phyloP scores from a whole-genome alignment of 176 grass and related monocot genomes.

The Oryza punctata region DNA sequence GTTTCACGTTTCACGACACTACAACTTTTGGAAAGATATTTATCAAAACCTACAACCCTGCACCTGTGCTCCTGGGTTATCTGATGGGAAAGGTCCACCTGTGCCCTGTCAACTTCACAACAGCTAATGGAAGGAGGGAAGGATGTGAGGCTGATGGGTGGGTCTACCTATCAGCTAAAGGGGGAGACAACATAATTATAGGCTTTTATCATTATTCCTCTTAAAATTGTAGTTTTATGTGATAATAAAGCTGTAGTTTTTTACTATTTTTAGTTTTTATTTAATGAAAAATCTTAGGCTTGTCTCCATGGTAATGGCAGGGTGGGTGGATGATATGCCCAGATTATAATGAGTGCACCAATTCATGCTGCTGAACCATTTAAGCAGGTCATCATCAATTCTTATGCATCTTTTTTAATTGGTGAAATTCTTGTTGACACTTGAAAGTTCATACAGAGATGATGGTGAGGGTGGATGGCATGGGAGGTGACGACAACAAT shows the following conservation, averaged over 20 bases:
- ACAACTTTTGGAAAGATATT: not conserved
- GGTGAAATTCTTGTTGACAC: not conserved
- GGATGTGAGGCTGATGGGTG: not conserved
- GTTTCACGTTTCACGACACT: not conserved
- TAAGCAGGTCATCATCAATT: too few relatives aligned
- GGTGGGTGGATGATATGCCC: too few relatives aligned
- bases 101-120: not conserved
- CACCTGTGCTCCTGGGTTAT: not conserved
- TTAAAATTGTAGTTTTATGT: not conserved
- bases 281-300: too few relatives aligned
- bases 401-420: not conserved
- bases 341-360: too few relatives aligned
- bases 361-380: too few relatives aligned
- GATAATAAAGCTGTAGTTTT: not conserved
- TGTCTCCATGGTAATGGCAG: too few relatives aligned
- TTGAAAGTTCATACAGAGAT: not conserved
- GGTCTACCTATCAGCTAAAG: not conserved
- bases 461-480: not conserved
- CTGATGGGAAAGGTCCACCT: not conserved
- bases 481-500: not conserved
- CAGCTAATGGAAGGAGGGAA: not conserved
- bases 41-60: not conserved
- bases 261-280: too few relatives aligned
- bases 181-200: not conserved
- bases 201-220: not conserved